These are phyloP conservation scores for Artemisia tridentata DNA, from an alignment of 129 eudicot genomes.

Conservation along the genomic window DNA sequence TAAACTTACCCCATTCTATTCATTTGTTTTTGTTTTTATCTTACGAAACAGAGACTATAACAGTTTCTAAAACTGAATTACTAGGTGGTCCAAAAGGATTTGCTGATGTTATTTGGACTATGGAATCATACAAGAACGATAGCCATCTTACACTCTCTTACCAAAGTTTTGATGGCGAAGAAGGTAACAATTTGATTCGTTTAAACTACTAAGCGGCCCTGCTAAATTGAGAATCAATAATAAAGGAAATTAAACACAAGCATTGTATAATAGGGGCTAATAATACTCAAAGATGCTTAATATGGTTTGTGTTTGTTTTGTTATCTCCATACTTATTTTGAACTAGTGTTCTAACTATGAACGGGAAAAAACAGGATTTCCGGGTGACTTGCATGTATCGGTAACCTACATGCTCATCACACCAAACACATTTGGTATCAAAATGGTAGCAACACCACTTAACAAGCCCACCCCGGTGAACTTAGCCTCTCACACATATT, in stretches of 20 bases:
- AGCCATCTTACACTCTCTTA: constrained; percentile 51
- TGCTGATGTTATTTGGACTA: constrained; percentile 56
- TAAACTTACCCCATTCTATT: not conserved
- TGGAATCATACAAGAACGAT: constrained; percentile 19
- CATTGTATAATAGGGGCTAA: too few relatives aligned
- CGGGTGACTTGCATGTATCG: constrained; percentile 41
- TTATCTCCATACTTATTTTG: too few relatives aligned
- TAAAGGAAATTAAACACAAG: too few relatives aligned
- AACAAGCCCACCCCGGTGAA: constrained; percentile 65
- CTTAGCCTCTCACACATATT: constrained; percentile 63
- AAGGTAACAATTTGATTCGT: constrained; percentile 34
- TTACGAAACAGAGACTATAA: not conserved
- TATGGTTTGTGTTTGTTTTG: too few relatives aligned
- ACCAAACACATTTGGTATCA: constrained; percentile 40
- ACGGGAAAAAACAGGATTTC: constrained; percentile 41
- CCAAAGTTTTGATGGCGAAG: constrained; percentile 51
- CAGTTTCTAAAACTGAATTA: not conserved
- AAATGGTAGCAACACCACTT: constrained; percentile 50
- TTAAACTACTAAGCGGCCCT: not conserved
- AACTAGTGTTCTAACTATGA: not conserved
- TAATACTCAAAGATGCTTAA: too few relatives aligned
- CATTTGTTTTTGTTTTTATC: not conserved
- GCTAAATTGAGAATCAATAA: too few relatives aligned
- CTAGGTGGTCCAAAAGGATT: constrained; percentile 67
- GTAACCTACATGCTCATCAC: constrained; percentile 49